Base-by-base conservation (phyloP, 805 yeast species). In the Priceomyces medius region DNA sequence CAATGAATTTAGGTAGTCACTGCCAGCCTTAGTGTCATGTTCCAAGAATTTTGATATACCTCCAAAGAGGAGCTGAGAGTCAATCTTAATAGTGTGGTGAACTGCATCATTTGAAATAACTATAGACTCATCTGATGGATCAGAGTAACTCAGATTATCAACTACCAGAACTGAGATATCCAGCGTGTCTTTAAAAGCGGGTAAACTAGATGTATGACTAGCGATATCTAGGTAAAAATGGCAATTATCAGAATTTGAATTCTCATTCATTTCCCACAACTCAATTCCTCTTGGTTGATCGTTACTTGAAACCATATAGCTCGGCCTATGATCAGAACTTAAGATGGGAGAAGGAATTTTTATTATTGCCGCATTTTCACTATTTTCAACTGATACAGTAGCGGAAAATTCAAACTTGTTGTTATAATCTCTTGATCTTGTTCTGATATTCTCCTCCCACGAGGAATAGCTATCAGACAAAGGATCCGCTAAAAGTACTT, bases 401-500 rank as follows among this genome's bases (percentile, higher is more conserved):
- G 13, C 27, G 4, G 43, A 40, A 28, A 50, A 59, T 4, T 38
- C 35, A 37, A 67, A 59, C 8, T 40, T 38, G 38, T 56, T 57
- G 33, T 54, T 59, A 7, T 43, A 41, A 1, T 40, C 21, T 8
- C 53, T 42, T 14, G 50, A 20, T 34, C 75, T 53, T 3, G 38
- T 33, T 6, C 32, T 49, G 3, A 70, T 43, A 20, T 46, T 36
- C n/a, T 53, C 36, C 19, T 60, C 64, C 74, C 74, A 66, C 10
- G 24, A n/a, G 17, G 52, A 43, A 43, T 63, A 66, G 9, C 49
- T 50, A 9, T 47, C 52, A 10, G 74, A 58, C 37, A 70, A 54
- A 4, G 76, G 76, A 42, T 70, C 74, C 1, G 74, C 68, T 29
- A 70, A 53, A 8, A 70, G 45, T 2, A 61, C 43, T 28, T 68